phyloP scores from a whole-genome alignment of 306 rosid genomes.

The Amphicarpaea edgeworthii region DNA sequence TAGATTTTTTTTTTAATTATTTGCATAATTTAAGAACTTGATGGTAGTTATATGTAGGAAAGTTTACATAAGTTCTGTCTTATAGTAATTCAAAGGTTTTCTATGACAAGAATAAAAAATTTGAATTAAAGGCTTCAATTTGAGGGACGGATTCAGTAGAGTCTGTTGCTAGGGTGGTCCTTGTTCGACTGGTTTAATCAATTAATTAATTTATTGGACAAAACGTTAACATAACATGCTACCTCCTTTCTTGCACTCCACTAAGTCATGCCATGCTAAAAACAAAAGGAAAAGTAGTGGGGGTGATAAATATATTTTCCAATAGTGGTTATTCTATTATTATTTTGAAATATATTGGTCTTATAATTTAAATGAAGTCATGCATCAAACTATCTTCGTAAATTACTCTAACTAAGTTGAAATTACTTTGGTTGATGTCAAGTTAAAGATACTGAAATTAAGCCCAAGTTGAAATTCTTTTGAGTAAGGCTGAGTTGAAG shows the following conservation, averaged over 20 bases:
- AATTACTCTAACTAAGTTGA: too few relatives aligned
- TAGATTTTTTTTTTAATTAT: too few relatives aligned
- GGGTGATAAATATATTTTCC: neutral
- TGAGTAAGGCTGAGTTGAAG: too few relatives aligned
- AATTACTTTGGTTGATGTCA: too few relatives aligned
- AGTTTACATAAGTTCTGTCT: too few relatives aligned
- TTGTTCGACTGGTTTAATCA: slow-evolving; percentile 13
- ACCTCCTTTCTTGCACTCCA: neutral
- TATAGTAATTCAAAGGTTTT: too few relatives aligned
- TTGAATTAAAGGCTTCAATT: slow-evolving; percentile 1
- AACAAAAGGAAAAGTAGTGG: neutral
- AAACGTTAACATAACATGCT: neutral
- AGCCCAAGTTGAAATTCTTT: too few relatives aligned
- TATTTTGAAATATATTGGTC: neutral
- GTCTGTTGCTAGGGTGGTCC: slow-evolving; percentile 44
- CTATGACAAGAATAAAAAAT: slow-evolving; percentile 18
- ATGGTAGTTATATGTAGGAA: too few relatives aligned
- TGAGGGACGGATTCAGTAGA: slow-evolving; percentile 27
- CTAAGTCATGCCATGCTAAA: neutral
- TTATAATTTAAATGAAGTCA: too few relatives aligned
- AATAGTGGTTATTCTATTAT: neutral
- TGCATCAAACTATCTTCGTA: too few relatives aligned
- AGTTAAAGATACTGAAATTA: too few relatives aligned
- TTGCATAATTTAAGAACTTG: too few relatives aligned
- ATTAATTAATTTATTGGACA: neutral